Conservation (phyloP, 768 basidiomycete species). For the Roridomyces roridus region DNA sequence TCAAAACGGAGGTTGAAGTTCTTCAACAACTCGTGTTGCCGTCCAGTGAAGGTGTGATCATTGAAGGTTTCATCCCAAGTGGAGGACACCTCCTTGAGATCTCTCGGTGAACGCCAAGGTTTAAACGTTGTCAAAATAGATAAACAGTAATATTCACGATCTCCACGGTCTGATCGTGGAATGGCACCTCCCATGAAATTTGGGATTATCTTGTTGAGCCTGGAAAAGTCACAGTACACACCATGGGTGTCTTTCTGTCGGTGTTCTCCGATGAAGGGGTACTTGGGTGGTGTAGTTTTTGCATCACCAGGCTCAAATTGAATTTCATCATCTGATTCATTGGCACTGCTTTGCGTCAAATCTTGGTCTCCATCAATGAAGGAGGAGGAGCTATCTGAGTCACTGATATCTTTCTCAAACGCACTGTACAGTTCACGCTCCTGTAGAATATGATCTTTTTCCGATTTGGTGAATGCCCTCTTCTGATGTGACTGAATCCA, state of each 20-base stretch:
- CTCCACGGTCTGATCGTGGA: slow-evolving; percentile 33
- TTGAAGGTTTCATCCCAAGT: slow-evolving; percentile 28
- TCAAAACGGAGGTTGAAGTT: slow-evolving; percentile 35
- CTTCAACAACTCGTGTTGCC: slow-evolving; percentile 25
- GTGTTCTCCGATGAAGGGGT: not conserved
- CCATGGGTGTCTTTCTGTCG: not conserved
- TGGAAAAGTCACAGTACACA: not conserved
- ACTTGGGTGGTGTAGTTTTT: not conserved
- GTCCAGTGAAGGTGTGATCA: slow-evolving; percentile 16
- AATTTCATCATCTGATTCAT: not conserved
- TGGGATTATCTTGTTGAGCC: slow-evolving; percentile 22
- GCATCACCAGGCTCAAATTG: not conserved
- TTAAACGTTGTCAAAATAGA: slow-evolving; percentile 31
- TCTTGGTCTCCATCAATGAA: no score
- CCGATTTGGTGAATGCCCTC: not conserved
- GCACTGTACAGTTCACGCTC: not conserved
- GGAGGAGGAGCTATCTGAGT: no score
- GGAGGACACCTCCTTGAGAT: slow-evolving; percentile 24
- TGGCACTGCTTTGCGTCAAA: not conserved
- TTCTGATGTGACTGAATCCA: slow-evolving; percentile 20
- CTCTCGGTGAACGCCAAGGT: slow-evolving; percentile 30
- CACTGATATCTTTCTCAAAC: not conserved
- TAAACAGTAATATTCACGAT: slow-evolving; percentile 37
- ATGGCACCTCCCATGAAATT: slow-evolving; percentile 33
- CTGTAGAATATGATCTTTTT: not conserved